These are phyloP conservation scores for Lasiosphaeriaceae sp. DNA, from an alignment of 495 filamentous ascomycete species.

Conservation along the genomic window DNA sequence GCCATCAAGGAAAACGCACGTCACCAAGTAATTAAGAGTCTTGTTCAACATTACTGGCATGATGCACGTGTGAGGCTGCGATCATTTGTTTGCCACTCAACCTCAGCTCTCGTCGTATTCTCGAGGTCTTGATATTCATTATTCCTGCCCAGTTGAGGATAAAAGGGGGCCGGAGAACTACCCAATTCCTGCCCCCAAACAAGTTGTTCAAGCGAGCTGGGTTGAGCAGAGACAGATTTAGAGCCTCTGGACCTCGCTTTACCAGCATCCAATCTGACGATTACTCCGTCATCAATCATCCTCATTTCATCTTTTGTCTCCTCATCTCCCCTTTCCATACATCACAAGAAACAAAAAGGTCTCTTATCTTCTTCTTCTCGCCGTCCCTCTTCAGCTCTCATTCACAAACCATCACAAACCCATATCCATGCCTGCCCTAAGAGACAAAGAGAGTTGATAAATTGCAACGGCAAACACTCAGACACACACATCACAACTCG, in stretches of 20 bases:
- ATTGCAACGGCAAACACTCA: neutral
- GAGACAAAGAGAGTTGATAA: too few relatives aligned
- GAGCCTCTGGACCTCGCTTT: too few relatives aligned
- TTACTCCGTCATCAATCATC: too few relatives aligned
- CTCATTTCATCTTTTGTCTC: neutral
- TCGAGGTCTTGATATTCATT: neutral
- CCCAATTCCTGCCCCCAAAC: too few relatives aligned
- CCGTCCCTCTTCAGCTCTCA: too few relatives aligned
- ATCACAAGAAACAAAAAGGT: neutral
- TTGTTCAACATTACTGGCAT: neutral
- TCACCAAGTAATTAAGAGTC: neutral
- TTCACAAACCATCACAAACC: too few relatives aligned
- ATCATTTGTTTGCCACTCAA: slow-evolving; percentile 6
- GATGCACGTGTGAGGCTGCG: slow-evolving; percentile 16
- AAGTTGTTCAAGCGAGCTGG: too few relatives aligned
- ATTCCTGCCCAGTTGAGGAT: neutral
- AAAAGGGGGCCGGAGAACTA: neutral
- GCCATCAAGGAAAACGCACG: neutral
- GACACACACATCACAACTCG: neutral
- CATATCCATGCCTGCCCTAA: neutral
- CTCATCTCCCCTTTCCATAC: neutral
- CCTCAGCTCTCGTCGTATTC: slow-evolving; percentile 8
- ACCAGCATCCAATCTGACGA: too few relatives aligned
- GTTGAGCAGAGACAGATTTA: too few relatives aligned
- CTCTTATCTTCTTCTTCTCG: neutral